These are phyloP conservation scores for Mortierella sp. DNA, from an alignment of 371 early-diverging fungal genomes.

Conservation along the genomic window DNA sequence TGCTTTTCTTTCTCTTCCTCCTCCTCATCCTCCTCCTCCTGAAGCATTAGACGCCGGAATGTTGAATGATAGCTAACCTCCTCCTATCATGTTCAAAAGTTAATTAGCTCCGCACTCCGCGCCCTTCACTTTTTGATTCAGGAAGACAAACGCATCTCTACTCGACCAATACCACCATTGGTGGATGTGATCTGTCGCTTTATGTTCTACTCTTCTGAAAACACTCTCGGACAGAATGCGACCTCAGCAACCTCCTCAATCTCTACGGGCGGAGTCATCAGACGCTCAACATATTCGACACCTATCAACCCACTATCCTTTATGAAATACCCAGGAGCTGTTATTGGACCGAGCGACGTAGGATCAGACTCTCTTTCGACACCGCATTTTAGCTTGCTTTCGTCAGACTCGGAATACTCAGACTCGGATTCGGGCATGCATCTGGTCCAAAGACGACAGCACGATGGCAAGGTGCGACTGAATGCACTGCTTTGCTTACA, in stretches of 20 bases:
- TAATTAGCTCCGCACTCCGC: constrained; percentile 51
- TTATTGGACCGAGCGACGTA: not conserved
- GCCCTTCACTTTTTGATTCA: constrained; percentile 45
- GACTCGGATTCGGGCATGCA: constrained; percentile 37
- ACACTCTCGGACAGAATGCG: not conserved
- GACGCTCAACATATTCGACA: constrained; percentile 27
- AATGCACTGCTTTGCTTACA: constrained; percentile 47
- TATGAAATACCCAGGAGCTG: constrained; percentile 14
- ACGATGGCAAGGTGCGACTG: constrained; percentile 51
- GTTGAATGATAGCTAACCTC: not conserved
- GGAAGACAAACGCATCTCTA: constrained; percentile 31
- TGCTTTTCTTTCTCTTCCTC: too few species aligned
- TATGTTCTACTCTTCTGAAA: constrained; percentile 45
- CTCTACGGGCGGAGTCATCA: constrained; percentile 31
- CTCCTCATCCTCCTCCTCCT: too few species aligned
- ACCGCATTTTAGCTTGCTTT: constrained; percentile 23
- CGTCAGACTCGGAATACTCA: constrained; percentile 50
- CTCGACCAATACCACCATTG: constrained; percentile 31
- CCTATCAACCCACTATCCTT: constrained; percentile 6
- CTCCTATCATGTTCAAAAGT: constrained; percentile 17
- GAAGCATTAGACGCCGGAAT: not conserved
- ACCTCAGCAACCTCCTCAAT: constrained; percentile 3
- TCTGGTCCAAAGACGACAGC: constrained; percentile 27
- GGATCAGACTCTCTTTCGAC: constrained; percentile 1
- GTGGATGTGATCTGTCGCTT: constrained; percentile 37